Evolutionary conservation across 2,329 filamentous ascomycete genomes (phyloP), one percentile per base, ranked within the genome.

Genomic region (Arthrobotrys pseudoclavata): DNA sequence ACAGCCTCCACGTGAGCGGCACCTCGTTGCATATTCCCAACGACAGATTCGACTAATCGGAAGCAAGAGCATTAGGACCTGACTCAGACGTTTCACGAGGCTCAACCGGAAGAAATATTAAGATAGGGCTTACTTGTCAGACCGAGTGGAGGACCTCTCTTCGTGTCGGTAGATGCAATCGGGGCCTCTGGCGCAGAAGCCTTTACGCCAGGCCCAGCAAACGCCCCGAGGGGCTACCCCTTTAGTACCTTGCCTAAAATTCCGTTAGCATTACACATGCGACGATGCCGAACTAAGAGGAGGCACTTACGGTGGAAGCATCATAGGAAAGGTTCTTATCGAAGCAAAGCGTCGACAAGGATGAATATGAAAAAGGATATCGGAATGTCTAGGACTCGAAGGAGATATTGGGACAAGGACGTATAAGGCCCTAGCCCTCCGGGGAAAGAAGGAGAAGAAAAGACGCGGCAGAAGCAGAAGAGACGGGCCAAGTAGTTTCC

Each of bases 141-240:
- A n/a, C 9, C 34, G n/a, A 26, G 20, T 7, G 4, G 0, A 24
- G 1, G 20, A 20, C 10, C 7, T 26, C 12, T n/a, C 29, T 42
- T 15, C 52, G n/a, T 77, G 74, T 2, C n/a, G 18, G 15, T 71
- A 77, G 31, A 77, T 70, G 18, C 74, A 77, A 18, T 37, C 40
- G 5, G 12, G 42, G 15, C 72, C 72, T 57, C 67, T 62, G 7
- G 74, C 67, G 47, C 74, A 77, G 15, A 52, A 77, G 2, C 74
- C 74, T 22, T 55, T 29, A 15, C 64, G 67, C 24, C 60, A 77
- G 18, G 18, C 6, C 67, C 67, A 77, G 37, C 74, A 77, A n/a
- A 37, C 15, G 20, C 40, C 34, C 34, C 42, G 42, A 29, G 42
- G 20, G n/a, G 48, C 47, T 10, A 7, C 1, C 2, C 40, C 34